These are phyloP conservation scores for Mortierella sp. DNA, from an alignment of 371 early-diverging fungal species.

Conservation along the genomic window DNA sequence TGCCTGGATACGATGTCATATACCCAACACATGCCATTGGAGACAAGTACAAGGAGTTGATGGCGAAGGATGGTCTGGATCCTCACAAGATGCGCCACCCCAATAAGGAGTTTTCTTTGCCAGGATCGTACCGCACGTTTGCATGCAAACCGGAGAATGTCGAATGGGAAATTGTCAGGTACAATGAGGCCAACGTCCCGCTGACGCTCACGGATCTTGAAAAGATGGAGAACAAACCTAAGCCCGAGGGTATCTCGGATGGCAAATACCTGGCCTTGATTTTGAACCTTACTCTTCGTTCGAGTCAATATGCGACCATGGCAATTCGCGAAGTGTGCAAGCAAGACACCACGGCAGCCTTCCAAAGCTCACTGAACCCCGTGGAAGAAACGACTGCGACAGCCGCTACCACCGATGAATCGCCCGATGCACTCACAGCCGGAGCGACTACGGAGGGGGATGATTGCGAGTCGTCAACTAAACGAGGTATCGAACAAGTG, in stretches of 20 bases:
- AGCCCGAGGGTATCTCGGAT: constrained; percentile 11
- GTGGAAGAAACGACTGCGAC: background rate
- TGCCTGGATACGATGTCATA: constrained; percentile 81
- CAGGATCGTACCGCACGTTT: constrained; percentile 84
- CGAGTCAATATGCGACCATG: constrained; percentile 98
- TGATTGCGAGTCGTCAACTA: constrained; percentile 4
- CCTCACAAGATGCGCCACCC: constrained; percentile 55
- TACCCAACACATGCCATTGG: constrained; percentile 86
- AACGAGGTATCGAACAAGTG: constrained; percentile 38
- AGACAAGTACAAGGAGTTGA: constrained; percentile 69
- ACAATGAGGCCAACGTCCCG: constrained; percentile 71
- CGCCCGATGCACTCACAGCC: background rate
- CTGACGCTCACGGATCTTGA: constrained; percentile 81
- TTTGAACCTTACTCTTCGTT: constrained; percentile 78
- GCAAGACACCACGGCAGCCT: constrained; percentile 75
- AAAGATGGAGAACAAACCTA: constrained; percentile 29
- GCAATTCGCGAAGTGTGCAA: constrained; percentile 93
- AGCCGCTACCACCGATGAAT: background rate
- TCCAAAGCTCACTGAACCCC: constrained; percentile 58
- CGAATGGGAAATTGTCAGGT: constrained; percentile 64
- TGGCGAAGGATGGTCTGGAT: constrained; percentile 79
- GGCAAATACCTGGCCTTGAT: constrained; percentile 81
- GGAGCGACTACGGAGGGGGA: background rate
- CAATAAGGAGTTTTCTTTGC: constrained; percentile 65
- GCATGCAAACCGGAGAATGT: constrained; percentile 63